Evolutionary conservation across 176 grass and related monocot genomes (phyloP).

Genomic region (Secale cereale): DNA sequence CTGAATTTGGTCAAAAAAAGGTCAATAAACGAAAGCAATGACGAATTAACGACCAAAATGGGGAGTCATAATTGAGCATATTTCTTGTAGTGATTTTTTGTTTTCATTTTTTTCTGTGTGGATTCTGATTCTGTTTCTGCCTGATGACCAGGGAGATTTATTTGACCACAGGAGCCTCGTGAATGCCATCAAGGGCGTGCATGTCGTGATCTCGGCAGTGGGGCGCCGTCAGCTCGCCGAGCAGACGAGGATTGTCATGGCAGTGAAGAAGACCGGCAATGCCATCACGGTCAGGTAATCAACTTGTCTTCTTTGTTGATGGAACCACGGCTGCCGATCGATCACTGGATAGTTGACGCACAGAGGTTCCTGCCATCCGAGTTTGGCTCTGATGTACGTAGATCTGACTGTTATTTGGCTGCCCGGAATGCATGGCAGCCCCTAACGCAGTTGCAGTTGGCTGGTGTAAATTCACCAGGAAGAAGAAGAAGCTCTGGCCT

Average conservation of each 20-base stretch:
- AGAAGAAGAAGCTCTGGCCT: no score
- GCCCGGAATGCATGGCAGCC: neutral
- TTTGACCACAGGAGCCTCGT: neutral
- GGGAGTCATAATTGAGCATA: no score
- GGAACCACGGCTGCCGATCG: neutral
- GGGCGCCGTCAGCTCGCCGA: neutral
- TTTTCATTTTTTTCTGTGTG: no score
- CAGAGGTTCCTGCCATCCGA: neutral
- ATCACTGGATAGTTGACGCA: neutral
- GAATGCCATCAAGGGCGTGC: neutral
- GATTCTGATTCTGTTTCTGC: neutral
- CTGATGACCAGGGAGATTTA: neutral
- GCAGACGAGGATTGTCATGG: neutral
- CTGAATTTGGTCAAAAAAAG: no score
- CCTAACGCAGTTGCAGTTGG: neutral
- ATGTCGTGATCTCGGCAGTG: neutral
- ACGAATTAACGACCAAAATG: no score
- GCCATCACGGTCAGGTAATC: neutral
- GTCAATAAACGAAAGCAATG: no score
- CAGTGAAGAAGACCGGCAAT: neutral
- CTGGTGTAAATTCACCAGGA: no score
- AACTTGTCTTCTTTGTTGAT: neutral
- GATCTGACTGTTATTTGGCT: neutral
- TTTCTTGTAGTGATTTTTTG: no score
- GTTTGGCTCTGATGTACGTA: neutral